phyloP scores from a whole-genome alignment of 2,329 filamentous ascomycete species.

The Cadophora malorum region DNA sequence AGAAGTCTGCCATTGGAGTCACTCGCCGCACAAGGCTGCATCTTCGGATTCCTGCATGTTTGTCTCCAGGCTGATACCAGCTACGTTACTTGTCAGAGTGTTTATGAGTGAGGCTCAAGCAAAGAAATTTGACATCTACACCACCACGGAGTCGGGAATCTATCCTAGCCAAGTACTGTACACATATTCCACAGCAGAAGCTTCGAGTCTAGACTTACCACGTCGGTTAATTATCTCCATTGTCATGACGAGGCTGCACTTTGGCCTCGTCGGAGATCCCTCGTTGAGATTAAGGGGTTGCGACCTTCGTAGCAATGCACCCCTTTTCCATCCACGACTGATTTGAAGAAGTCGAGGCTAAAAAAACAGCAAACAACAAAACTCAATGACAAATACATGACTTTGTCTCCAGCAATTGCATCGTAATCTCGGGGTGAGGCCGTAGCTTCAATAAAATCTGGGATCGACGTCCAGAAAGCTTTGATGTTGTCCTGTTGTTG shows the following conservation, averaged over 20 bases:
- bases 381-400: not conserved
- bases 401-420: not conserved
- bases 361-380: not conserved
- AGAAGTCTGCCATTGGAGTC: constrained; percentile 23
- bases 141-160: not conserved
- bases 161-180: not conserved
- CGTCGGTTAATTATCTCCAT: too few species aligned
- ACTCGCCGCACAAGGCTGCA: constrained; percentile 35
- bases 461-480: not conserved
- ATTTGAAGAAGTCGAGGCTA: not conserved
- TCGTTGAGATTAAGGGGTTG: constrained; percentile 11
- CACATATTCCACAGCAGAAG: not conserved
- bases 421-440: not conserved
- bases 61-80: not conserved
- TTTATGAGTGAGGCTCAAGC: not conserved
- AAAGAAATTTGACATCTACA: not conserved
- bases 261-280: constrained; percentile 13
- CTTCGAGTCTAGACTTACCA: constrained; percentile 3
- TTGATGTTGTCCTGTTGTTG: not conserved
- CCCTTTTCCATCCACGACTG: not conserved
- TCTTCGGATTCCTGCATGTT: not conserved
- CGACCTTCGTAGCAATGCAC: not conserved
- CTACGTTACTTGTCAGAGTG: not conserved
- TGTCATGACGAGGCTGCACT: constrained; percentile 14
- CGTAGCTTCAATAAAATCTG: not conserved